phyloP scores from a whole-genome alignment of 306 rosid species.

The Vachellia collinsii region DNA sequence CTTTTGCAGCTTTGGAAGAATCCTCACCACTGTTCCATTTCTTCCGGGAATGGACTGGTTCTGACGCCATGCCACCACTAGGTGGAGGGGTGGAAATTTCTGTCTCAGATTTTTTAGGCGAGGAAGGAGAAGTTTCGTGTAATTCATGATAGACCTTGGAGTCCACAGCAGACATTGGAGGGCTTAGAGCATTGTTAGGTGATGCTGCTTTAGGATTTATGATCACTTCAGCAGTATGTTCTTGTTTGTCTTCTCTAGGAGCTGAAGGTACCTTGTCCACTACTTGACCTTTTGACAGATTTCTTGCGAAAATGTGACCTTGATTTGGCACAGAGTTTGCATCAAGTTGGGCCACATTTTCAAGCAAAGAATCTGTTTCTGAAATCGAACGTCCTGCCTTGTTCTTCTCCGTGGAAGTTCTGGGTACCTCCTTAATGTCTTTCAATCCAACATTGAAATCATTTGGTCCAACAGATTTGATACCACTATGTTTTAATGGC shows the following conservation, averaged over 20 bases:
- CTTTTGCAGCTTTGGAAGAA: conserved; percentile 76
- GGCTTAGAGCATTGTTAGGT: conserved; percentile 40
- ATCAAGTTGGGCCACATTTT: conserved; percentile 33
- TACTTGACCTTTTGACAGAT: conserved; percentile 37
- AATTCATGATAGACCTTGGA: conserved; percentile 45
- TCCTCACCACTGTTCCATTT: conserved; percentile 88
- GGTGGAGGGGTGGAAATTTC: conserved; percentile 74
- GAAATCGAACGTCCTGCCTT: conserved; percentile 34
- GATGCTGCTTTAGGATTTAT: conserved; percentile 45
- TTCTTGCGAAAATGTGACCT: conserved; percentile 32
- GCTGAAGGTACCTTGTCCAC: conserved; percentile 48
- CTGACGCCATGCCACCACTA: conserved; percentile 46
- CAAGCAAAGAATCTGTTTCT: conserved; percentile 37
- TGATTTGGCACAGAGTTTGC: conserved; percentile 38
- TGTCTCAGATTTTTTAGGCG: conserved; percentile 53
- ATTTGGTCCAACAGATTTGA: conserved; percentile 42
- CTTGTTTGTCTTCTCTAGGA: conserved; percentile 51
- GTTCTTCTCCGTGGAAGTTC: conserved; percentile 49
- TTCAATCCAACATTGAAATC: conserved; percentile 36
- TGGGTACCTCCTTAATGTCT: conserved; percentile 46
- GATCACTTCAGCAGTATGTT: conserved; percentile 42
- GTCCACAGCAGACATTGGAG: conserved; percentile 38
- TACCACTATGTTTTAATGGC: conserved; percentile 41
- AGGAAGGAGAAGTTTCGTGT: conserved; percentile 39
- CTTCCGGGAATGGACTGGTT: conserved; percentile 71